Evolutionary conservation across 2,329 filamentous ascomycete species (phyloP), one percentile per base, ranked within the genome.

Genomic region (Venturia aucupariae): DNA sequence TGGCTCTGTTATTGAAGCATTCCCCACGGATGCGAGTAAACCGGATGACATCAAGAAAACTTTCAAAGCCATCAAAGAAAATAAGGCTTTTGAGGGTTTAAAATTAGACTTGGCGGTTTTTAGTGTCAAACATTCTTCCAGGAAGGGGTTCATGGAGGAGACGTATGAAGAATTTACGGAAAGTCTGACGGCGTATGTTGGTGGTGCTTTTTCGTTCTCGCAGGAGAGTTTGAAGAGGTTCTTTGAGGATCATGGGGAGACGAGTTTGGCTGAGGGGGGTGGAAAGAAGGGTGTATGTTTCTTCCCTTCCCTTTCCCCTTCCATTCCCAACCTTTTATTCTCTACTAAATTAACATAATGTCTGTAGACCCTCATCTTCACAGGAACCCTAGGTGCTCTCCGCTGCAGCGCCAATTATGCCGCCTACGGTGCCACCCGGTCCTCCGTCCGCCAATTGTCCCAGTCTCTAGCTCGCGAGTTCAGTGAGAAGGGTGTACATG

Each of bases 391-490:
- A 3, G 82, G 81, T 0, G 80, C 81, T 0, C 71, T 84, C 66
- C 74, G 82, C 7, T 82, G 81, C 63, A 84, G 80, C 67, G 77
- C 81, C 2, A 78, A 82, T 46, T 86, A 76, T 66, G 81, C 78
- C 1, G 79, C 82, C 0, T 85, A 85, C 66, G 83, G 82, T 10
- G 82, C 82, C 6, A 78, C 79, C 0, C 73, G 82, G 3, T 75
- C 80, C 0, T 79, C 79, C 1, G 81, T 82, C 7, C 72, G 83
- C 44, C 83, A 84, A 72, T 72, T 85, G 15, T 81, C 82, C 0
- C 82, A 85, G 71, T 80, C 77, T 8, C 71, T 86, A 54, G 82
- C 82, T 0, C 78, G 81, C 44, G 83, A 86, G 71, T 81, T 84
- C 73, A 82, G 78, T 67, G 76, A 77, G n/a, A 80, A 79, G 66